Evolutionary conservation across 2,329 filamentous ascomycete genomes (phyloP), one percentile per base, ranked within the genome.

Genomic region (Penicillium sp.): DNA sequence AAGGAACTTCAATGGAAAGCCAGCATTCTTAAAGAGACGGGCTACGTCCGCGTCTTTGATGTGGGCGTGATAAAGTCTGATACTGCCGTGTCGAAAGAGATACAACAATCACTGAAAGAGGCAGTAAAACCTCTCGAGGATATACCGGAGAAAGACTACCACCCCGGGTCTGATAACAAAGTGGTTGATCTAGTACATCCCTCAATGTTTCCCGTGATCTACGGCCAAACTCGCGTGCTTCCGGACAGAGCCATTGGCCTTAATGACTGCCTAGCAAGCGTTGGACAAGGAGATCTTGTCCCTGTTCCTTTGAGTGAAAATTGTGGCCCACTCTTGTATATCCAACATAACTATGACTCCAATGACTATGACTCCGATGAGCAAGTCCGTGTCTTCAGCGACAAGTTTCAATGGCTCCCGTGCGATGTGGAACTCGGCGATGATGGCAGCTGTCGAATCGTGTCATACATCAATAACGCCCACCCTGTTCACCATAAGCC

Each of bases 111-210:
- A 0, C 75, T 89, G 3, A 76, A 72, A 31, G 66, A 71, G 6
- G 81, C 77, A 0, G 81, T 84, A 25, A 68, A 71, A 1, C 71
- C 70, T 0, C 72, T 90, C 1, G 82, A 88, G 63, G 67, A 82
- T 38, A 76, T 84, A 0, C 81, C 82, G 0, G 81, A 83, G 5
- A 84, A 84, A 64, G 86, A 89, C 69, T 90, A 85, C 79, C 86
- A 89, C 69, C 86, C 86, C 0, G 76, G 80, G 2, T 85, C 82
- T 0, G 74, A 84, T 33, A 70, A 75, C 0, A 81, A 81, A 57
- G 86, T 90, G 0, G 78, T 88, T 1, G 82, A 90, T 67, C 73
- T 90, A 0, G 81, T 90, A 2, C 84, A 90, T 61, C 87, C 87
- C 0, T 89, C 86, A 0, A 62, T 75, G 10, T 76, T 71, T 42